phyloP scores from a whole-genome alignment of 768 basidiomycete species.

The Gymnopilus junonius region DNA sequence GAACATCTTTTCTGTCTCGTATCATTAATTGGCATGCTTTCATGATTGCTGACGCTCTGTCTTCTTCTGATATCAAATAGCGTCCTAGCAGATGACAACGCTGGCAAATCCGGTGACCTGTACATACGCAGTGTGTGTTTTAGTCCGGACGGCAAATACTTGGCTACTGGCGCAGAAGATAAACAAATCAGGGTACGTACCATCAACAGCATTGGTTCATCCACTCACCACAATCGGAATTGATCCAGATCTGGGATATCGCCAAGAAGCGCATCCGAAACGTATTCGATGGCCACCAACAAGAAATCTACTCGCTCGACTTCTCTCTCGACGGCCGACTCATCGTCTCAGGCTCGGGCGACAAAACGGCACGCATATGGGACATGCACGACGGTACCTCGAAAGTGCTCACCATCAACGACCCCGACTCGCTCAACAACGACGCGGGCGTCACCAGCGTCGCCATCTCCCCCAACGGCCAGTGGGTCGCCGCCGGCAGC shows the following conservation, averaged over 20 bases:
- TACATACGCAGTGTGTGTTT: slow-evolving; percentile 97
- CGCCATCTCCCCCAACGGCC: slow-evolving; percentile 77
- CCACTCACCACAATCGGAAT: too few relatives aligned
- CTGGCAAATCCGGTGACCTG: slow-evolving; percentile 78
- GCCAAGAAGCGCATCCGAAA: slow-evolving; percentile 76
- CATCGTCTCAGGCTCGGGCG: slow-evolving; percentile 90
- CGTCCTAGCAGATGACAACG: slow-evolving; percentile 77
- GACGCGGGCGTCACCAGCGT: slow-evolving; percentile 57
- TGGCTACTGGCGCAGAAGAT: slow-evolving; percentile 97
- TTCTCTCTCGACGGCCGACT: slow-evolving; percentile 86
- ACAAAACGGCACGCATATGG: slow-evolving; percentile 54
- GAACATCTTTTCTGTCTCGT: too few relatives aligned
- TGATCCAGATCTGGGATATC: slow-evolving; percentile 96
- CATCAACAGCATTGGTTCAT: too few relatives aligned
- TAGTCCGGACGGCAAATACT: slow-evolving; percentile 90
- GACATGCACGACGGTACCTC: slow-evolving; percentile 43
- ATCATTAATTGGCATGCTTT: neutral
- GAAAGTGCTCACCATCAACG: slow-evolving; percentile 53
- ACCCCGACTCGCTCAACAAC: slow-evolving; percentile 49
- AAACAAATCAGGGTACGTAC: slow-evolving; percentile 83
- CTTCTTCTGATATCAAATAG: slow-evolving; percentile 42
- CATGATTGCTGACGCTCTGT: neutral
- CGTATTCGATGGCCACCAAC: slow-evolving; percentile 86
- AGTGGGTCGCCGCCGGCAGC: slow-evolving; percentile 66
- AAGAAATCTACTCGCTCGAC: slow-evolving; percentile 94